Evolutionary conservation across 352 stramenopile genomes (phyloP).

Genomic region (Pythium rishiriense): DNA sequence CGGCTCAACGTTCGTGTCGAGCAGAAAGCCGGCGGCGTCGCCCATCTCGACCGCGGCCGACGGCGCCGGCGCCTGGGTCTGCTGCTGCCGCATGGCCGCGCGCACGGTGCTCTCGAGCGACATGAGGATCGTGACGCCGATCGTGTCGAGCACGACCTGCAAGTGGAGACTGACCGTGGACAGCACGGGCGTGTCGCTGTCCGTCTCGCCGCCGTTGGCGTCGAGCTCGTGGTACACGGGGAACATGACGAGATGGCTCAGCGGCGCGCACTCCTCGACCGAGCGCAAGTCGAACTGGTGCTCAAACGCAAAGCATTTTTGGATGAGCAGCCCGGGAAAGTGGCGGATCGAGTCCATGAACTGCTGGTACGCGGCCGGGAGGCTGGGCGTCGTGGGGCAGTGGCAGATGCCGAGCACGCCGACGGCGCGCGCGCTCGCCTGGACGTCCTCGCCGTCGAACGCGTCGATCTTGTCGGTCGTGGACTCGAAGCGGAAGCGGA

Average conservation of each 20-base stretch:
- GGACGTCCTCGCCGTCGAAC: constrained; percentile 72
- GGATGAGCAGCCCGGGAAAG: constrained; percentile 69
- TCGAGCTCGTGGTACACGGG: constrained; percentile 70
- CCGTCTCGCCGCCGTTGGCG: constrained; percentile 39
- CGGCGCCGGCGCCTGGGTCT: constrained; percentile 22
- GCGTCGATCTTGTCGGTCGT: constrained; percentile 53
- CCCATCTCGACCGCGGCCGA: constrained; percentile 30
- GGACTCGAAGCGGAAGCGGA: constrained; percentile 78
- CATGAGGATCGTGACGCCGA: constrained; percentile 83
- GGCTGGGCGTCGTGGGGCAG: constrained; percentile 60
- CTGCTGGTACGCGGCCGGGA: constrained; percentile 59
- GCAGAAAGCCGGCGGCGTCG: constrained; percentile 48
- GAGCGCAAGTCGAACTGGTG: constrained; percentile 66
- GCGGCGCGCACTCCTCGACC: constrained; percentile 52
- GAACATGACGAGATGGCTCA: constrained; percentile 82
- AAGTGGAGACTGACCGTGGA: constrained; percentile 84
- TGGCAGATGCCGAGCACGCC: constrained; percentile 82
- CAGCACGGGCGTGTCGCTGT: constrained; percentile 26
- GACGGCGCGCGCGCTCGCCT: constrained; percentile 68
- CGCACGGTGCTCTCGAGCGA: constrained; percentile 77
- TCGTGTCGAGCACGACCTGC: constrained; percentile 76
- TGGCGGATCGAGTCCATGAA: constrained; percentile 66
- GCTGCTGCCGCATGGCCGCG: constrained; percentile 51
- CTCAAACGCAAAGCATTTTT: constrained; percentile 87
- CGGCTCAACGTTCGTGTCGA: constrained; percentile 80